Evolutionary conservation across 139 green algal genomes (phyloP).

Genomic region (Closterium sp.): DNA sequence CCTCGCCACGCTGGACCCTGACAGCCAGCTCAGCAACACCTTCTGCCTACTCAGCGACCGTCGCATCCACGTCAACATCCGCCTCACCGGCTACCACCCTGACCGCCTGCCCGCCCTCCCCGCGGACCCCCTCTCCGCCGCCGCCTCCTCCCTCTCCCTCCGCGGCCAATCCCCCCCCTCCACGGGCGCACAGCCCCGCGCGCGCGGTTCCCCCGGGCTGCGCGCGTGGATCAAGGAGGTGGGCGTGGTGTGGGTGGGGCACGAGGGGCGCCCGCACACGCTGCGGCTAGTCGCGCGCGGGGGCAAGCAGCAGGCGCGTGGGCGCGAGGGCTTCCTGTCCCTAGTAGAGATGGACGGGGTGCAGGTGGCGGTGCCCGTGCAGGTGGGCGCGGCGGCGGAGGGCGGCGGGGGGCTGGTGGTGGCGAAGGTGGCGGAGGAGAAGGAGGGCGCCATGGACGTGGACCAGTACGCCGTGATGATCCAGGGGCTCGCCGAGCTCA

Average conservation of each 20-base stretch:
- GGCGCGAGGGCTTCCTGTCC: neutral
- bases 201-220: neutral
- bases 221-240: conserved; percentile 5
- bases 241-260: conserved; percentile 12
- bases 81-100: conserved; percentile 1
- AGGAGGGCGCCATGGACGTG: neutral
- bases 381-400: neutral
- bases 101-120: neutral
- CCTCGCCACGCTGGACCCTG: neutral
- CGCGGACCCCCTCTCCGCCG: neutral
- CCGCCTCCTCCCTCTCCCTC: neutral
- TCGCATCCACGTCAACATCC: conserved; percentile 5
- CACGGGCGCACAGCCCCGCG: no score
- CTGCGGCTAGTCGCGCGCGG: neutral
- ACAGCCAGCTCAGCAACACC: neutral
- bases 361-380: neutral
- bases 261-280: conserved; percentile 5
- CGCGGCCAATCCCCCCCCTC: neutral
- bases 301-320: neutral
- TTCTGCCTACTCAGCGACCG: conserved; percentile 13
- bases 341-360: conserved; percentile 2
- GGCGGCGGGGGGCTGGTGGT: neutral
- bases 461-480: conserved; percentile 11
- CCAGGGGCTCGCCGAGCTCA: neutral
- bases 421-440: neutral